These are phyloP conservation scores for Artemisia argyi DNA, from an alignment of 129 eudicot genomes.

Conservation along the genomic window DNA sequence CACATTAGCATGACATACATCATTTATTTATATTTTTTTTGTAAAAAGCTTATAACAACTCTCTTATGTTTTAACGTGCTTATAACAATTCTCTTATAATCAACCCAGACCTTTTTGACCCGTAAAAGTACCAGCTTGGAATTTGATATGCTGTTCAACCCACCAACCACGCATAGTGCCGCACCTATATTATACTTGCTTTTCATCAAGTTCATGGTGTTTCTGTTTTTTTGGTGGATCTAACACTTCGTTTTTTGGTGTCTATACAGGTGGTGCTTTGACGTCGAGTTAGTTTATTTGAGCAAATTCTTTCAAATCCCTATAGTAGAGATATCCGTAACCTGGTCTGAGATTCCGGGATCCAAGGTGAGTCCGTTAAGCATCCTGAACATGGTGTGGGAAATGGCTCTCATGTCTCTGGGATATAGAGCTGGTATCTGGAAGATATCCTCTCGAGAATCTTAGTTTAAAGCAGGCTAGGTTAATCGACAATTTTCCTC, in stretches of 20 bases:
- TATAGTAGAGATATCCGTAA: slow-evolving; percentile 75
- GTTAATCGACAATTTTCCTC: neutral
- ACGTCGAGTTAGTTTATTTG: slow-evolving; percentile 80
- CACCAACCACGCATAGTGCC: neutral
- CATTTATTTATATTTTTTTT: too few species aligned
- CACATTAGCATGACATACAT: too few species aligned
- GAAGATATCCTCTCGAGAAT: slow-evolving; percentile 49
- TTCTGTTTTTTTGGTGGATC: neutral
- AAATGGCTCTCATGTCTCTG: slow-evolving; percentile 86
- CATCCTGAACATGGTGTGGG: slow-evolving; percentile 97
- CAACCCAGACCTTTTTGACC: too few species aligned
- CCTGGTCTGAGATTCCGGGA: slow-evolving; percentile 96
- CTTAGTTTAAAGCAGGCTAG: neutral
- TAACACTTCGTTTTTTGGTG: slow-evolving; percentile 9
- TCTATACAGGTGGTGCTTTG: slow-evolving; percentile 93
- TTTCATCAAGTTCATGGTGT: neutral
- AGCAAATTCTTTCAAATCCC: slow-evolving; percentile 77
- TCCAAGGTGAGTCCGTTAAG: slow-evolving; percentile 82
- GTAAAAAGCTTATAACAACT: too few species aligned
- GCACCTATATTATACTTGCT: neutral
- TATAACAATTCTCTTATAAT: too few species aligned
- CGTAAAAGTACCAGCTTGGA: too few species aligned
- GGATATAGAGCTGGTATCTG: slow-evolving; percentile 93
- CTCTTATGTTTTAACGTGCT: too few species aligned
- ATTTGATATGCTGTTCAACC: too few species aligned